These are phyloP conservation scores for Fraxinus dipetala DNA, from an alignment of 305 asterid genomes.

Conservation along the genomic window DNA sequence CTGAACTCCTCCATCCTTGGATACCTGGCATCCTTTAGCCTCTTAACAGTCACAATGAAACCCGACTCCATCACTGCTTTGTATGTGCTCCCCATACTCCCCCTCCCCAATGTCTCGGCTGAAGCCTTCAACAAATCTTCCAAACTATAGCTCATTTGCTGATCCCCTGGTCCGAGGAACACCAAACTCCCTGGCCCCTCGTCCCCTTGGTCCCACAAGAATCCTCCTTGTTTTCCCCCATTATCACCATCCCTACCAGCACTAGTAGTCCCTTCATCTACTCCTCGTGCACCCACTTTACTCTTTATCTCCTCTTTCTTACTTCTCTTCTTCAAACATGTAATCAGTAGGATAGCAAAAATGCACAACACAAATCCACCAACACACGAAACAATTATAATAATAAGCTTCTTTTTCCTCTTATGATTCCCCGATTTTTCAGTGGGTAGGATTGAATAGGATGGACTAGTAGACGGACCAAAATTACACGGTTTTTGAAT, in stretches of 20 bases:
- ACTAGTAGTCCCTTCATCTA: slow-evolving; percentile 40
- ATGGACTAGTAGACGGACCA: slow-evolving; percentile 54
- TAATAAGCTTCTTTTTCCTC: slow-evolving; percentile 37
- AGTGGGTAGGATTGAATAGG: slow-evolving; percentile 35
- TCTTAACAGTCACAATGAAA: slow-evolving; percentile 81
- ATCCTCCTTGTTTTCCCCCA: slow-evolving; percentile 49
- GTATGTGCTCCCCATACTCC: slow-evolving; percentile 85
- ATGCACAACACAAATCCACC: slow-evolving; percentile 47
- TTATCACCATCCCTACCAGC: slow-evolving; percentile 37
- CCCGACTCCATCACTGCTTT: slow-evolving; percentile 98
- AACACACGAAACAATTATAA: slow-evolving; percentile 41
- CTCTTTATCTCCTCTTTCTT: slow-evolving; percentile 29
- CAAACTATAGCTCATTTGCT: slow-evolving; percentile 71
- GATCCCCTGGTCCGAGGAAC: slow-evolving; percentile 81
- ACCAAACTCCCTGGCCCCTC: slow-evolving; percentile 76
- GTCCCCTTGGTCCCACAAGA: slow-evolving; percentile 81
- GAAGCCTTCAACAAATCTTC: slow-evolving; percentile 94
- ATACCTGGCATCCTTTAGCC: slow-evolving; percentile 75
- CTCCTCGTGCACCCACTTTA: slow-evolving; percentile 39
- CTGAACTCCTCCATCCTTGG: slow-evolving; percentile 81
- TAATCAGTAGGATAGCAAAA: slow-evolving; percentile 11
- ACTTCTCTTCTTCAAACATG: slow-evolving; percentile 35
- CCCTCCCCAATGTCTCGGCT: slow-evolving; percentile 94
- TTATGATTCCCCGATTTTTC: slow-evolving; percentile 19
- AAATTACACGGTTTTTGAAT: slow-evolving; percentile 34